phyloP scores from a whole-genome alignment of 495 filamentous ascomycete species.

The Penicillium dipodomyicola region DNA sequence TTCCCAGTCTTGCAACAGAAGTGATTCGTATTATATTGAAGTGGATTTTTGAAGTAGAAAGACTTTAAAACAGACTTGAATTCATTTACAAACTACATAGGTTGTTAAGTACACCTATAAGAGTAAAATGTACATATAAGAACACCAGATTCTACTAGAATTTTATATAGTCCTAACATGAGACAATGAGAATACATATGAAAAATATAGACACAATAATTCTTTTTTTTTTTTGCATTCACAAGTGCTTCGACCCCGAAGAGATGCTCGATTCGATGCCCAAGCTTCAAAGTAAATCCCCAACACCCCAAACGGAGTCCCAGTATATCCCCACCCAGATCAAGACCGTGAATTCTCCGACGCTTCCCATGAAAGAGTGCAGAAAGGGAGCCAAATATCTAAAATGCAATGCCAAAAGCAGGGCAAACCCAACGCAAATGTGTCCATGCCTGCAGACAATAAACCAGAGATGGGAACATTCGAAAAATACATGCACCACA shows the following conservation, averaged over 20 bases:
- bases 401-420: constrained; percentile 41
- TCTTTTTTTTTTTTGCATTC: constrained; percentile 39
- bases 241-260: constrained; percentile 31
- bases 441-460: constrained; percentile 11
- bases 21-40: not conserved
- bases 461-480: constrained; percentile 16
- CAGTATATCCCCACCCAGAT: constrained; percentile 47
- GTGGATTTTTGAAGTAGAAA: not conserved
- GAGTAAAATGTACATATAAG: not conserved
- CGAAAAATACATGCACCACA: constrained; percentile 30
- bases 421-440: constrained; percentile 12
- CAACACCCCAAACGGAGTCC: constrained; percentile 49
- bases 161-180: not conserved
- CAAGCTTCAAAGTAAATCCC: constrained; percentile 48
- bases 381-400: constrained; percentile 47
- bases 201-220: constrained; percentile 42
- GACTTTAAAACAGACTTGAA: not conserved
- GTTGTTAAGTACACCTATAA: not conserved
- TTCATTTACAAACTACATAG: no score
- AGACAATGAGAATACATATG: constrained; percentile 1
- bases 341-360: constrained; percentile 49
- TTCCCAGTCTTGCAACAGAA: not conserved
- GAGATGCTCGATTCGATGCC: constrained; percentile 25
- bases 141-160: not conserved
- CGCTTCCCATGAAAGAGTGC: constrained; percentile 45